Percentiles rank a stretch among this genome's conserved stretches.
These are phyloP conservation scores for Zizania palustris DNA, from an alignment of 202 grass and related monocot genomes.

Conservation along the genomic window DNA sequence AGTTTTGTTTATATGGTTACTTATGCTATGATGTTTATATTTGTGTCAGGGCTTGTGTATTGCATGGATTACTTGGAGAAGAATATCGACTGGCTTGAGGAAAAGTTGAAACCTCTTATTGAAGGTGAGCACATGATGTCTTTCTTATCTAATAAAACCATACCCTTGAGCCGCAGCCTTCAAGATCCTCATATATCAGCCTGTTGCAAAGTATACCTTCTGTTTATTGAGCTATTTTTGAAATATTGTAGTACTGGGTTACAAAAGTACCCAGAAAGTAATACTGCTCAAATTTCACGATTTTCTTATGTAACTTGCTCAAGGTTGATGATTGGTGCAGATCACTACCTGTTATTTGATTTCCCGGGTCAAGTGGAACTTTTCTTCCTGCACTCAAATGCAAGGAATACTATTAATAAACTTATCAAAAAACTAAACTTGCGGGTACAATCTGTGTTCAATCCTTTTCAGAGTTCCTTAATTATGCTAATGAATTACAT, in stretches of 20 bases:
- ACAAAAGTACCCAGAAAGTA: not conserved
- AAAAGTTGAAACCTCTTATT: constrained; percentile 84
- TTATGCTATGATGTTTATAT: constrained; percentile 7
- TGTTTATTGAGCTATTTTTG: constrained; percentile 32
- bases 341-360: constrained; percentile 92
- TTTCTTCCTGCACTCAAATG: constrained; percentile 95
- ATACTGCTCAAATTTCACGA: constrained; percentile 10
- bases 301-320: not conserved
- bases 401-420: constrained; percentile 65
- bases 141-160: not conserved
- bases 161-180: not conserved
- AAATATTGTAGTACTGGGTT: not conserved
- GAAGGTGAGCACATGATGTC: constrained; percentile 51
- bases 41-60: constrained; percentile 78
- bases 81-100: constrained; percentile 92
- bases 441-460: constrained; percentile 50
- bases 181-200: not conserved
- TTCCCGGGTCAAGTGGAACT: constrained; percentile 97
- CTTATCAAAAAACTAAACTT: constrained; percentile 79
- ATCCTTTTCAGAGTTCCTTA: constrained; percentile 9
- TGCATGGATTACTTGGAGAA: constrained; percentile 99
- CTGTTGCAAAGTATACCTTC: not conserved
- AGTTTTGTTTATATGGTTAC: constrained; percentile 22
- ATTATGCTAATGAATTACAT: constrained; percentile 23
- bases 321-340: constrained; percentile 50